phyloP scores from a whole-genome alignment of 2,329 filamentous ascomycete genomes.

The Neophaeococcomyces aloes region DNA sequence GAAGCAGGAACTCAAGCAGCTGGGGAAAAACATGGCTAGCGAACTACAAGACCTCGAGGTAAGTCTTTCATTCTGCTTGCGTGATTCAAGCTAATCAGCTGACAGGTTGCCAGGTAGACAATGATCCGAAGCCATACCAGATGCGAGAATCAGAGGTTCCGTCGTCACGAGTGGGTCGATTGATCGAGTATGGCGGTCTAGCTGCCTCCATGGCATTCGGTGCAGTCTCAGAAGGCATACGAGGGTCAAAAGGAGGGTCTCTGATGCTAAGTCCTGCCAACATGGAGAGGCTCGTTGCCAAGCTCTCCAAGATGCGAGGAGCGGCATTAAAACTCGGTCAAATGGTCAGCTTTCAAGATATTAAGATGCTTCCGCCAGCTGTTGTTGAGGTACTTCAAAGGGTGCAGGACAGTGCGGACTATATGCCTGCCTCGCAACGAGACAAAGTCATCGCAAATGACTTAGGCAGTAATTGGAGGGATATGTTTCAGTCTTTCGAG shows the following conservation, averaged over 20 bases:
- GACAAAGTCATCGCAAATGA: conserved; percentile 71
- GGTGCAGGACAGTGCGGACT: conserved; percentile 92
- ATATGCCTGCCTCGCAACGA: conserved; percentile 91
- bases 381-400: conserved; percentile 86
- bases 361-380: conserved; percentile 79
- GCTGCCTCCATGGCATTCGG: conserved; percentile 94
- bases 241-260: conserved; percentile 48
- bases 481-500: conserved; percentile 73
- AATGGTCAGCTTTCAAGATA: conserved; percentile 97
- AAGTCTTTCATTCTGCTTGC: conserved; percentile 7
- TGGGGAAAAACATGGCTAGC: conserved; percentile 39
- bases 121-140: conserved; percentile 43
- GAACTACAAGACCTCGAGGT: conserved; percentile 28
- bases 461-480: conserved; percentile 72
- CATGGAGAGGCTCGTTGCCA: conserved; percentile 84
- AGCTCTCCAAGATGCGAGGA: conserved; percentile 89
- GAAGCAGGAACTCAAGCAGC: conserved; percentile 33
- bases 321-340: conserved; percentile 95
- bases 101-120: conserved; percentile 32
- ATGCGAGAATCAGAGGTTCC: conserved; percentile 86
- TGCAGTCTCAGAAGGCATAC: conserved; percentile 67
- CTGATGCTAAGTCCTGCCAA: conserved; percentile 80
- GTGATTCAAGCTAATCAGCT: conserved; percentile 34
- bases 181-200: conserved; percentile 92
- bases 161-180: conserved; percentile 69